Conservation (phyloP, 352 stramenopile species). For the Thalassiosira hispida region DNA sequence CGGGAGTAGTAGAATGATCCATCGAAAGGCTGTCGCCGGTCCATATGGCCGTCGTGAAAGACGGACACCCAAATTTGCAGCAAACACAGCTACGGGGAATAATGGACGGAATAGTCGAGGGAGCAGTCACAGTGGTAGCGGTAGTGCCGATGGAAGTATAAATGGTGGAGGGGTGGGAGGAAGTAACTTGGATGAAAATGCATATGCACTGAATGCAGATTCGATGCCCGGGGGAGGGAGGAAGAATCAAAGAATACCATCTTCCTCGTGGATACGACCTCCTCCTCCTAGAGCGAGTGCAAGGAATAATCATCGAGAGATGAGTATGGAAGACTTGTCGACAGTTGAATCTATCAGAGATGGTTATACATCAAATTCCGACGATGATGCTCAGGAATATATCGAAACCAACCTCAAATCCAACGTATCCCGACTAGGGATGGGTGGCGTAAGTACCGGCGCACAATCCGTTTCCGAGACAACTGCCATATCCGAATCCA, state of each 20-base stretch:
- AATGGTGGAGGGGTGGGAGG: conserved; percentile 1
- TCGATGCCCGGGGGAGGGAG: neutral
- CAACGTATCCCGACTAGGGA: conserved; percentile 43
- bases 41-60: conserved; percentile 28
- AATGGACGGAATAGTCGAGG: conserved; percentile 1
- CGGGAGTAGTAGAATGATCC: conserved; percentile 19
- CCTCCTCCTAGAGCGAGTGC: no score
- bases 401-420: conserved; percentile 28
- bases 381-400: neutral
- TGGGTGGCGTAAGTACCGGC: conserved; percentile 39
- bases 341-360: conserved; percentile 28
- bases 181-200: conserved; percentile 52
- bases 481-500: conserved; percentile 11
- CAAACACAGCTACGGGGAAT: neutral
- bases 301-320: no score
- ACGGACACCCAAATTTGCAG: conserved; percentile 17
- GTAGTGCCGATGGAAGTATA: neutral
- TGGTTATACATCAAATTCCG: neutral
- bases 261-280: conserved; percentile 4
- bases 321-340: conserved; percentile 21
- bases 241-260: neutral
- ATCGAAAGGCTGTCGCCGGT: conserved; percentile 31
- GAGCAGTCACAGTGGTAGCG: conserved; percentile 18
- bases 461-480: conserved; percentile 23
- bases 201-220: conserved; percentile 44